Evolutionary conservation across 1,284 basidiomycete species (phyloP), one percentile per base, ranked within the genome.

Genomic region (Cronartium ribicola): DNA sequence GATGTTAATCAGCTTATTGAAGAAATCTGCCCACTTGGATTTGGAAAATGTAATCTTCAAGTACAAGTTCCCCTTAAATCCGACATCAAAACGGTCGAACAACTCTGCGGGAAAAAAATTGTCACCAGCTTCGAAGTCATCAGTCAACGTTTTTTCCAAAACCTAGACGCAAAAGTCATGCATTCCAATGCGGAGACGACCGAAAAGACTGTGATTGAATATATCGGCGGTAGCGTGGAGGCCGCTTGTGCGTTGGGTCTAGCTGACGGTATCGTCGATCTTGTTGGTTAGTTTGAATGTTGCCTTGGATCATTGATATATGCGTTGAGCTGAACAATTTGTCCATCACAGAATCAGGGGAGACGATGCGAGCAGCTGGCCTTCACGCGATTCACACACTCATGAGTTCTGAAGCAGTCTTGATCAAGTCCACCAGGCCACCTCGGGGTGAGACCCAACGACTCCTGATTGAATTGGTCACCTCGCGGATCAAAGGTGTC

Each of bases 291-390:
- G 89, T 83, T 10, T 2, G 17, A 44, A n/a, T 36, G 36, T 48
- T 55, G 41, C 64, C 36, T 60, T 44, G n/a, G 71, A 14, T 4
- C 10, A 41, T 10, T n/a, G 5, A 40, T 14, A 8, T 39, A 39
- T 43, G 20, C 10, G 10, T 5, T 13, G 13, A 40, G 11, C 51
- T 13, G 4, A 20, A 41, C 13, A 43, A 7, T 63, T 7, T 41
- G 1, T 22, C 7, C 67, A 7, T 37, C 51, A 13, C 81, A 92
- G 95, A 98, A 83, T 96, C 92, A n/a, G 95, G 95, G 40, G 96
- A 98, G 79, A 99, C 95, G 1, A 99, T 99, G 96, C 92, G 95
- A 57, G 96, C 95, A 36, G 95, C 94, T 1, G 95, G 95, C 63
- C 85, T 99, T 69, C 91, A 92, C 82, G 88, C 94, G 41, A 96